Evolutionary conservation across 1,139 yeast species (phyloP), one percentile per base, ranked within the genome.

Genomic region (Taiozyma sp.): DNA sequence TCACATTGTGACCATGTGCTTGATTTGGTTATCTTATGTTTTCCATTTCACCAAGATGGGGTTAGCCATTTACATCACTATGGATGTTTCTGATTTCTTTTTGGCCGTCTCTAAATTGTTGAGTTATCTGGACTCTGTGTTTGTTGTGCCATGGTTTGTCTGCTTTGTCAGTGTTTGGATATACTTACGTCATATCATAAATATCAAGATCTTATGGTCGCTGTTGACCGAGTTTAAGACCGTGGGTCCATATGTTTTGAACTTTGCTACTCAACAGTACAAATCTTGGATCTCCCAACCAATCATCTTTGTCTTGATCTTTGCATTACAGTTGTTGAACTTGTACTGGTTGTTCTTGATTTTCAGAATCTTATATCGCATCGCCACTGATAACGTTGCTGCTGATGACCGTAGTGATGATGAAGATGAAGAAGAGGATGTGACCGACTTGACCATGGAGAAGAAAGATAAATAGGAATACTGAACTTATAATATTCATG

Each of bases 21-120:
- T 95, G 58, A 90, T 93, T 61, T 86, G 88, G 81, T 76, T 81
- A 52, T 88, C 96, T n/a, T 93, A 93, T 69, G 80, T 93, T 57
- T 93, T 93, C 77, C 97, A 93, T 68, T 93, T 90, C 74, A 89
- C 97, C 16, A 88, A 95, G 83, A 90, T 93, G 78, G 99, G 99
- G 6, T 69, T 93, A 43, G 88, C 88, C 26, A 81, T 95, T 49
- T 93, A 89, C 68, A 80, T 93, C 59, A 89, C 98, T 28, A 93
- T 93, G 99, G 99, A 93, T 69, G 77, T 89, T 32, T 87, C 96
- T 21, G 99, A 93, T 71, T 83, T 89, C 69, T 88, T 90, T 71
- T 75, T 93, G 60, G 86, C 97, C 9, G 61, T 76, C 11, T 88
- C 97, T 29, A 93, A 95, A 69, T 80, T 89, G 16, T 73, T 90